phyloP scores from a whole-genome alignment of 345 rosid genomes.

The Populus alba region DNA sequence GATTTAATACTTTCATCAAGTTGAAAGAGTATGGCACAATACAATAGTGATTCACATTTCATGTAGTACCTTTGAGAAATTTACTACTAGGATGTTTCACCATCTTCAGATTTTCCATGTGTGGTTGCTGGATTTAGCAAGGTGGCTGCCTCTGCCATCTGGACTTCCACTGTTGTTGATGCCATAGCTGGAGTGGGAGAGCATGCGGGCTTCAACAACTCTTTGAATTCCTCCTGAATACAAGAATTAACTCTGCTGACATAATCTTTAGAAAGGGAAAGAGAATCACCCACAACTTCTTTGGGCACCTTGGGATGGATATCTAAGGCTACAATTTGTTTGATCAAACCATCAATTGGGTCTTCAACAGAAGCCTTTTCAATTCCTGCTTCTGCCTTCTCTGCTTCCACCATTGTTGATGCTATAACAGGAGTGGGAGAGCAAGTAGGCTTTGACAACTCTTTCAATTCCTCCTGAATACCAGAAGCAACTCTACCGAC shows the following conservation, averaged over 20 bases:
- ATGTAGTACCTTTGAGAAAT: slow-evolving; percentile 4
- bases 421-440: not conserved
- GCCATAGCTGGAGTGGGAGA: not conserved
- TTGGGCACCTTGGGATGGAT: slow-evolving; percentile 2
- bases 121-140: not conserved
- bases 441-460: not conserved
- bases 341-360: slow-evolving; percentile 19
- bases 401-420: not conserved
- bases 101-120: not conserved
- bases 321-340: slow-evolving; percentile 18
- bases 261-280: not conserved
- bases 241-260: not conserved
- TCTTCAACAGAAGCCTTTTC: slow-evolving; percentile 14
- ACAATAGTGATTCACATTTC: not conserved
- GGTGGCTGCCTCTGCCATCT: not conserved
- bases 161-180: not conserved
- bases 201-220: slow-evolving; percentile 1
- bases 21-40: not conserved
- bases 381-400: not conserved
- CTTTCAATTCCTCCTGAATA: slow-evolving; percentile 6
- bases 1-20: not conserved
- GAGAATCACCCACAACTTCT: slow-evolving; percentile 4
- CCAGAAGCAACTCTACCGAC: not conserved
- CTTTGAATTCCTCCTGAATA: slow-evolving; percentile 6
- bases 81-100: not conserved